Evolutionary conservation across 139 green algal species (phyloP).

Genomic region (Picochlorum costavermella): DNA sequence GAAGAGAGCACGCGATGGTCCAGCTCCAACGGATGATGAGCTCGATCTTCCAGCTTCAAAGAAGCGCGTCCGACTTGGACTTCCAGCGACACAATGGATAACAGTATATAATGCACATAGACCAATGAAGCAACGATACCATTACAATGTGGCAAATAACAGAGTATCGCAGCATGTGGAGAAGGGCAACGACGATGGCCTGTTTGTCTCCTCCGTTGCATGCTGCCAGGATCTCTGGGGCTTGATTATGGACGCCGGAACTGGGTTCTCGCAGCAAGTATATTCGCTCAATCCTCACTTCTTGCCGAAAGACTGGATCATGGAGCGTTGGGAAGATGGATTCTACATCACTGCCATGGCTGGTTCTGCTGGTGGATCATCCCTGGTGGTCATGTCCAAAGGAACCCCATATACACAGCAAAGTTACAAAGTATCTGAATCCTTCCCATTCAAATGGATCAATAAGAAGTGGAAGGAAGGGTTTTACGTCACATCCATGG

Average conservation of each 20-base stretch:
- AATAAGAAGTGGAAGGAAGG: slow-evolving; percentile 99
- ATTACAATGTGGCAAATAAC: slow-evolving; percentile 98
- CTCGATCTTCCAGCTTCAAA: slow-evolving; percentile 50
- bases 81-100: slow-evolving; percentile 98
- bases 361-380: slow-evolving; percentile 56
- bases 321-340: slow-evolving; percentile 99
- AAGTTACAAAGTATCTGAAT: slow-evolving; percentile 97
- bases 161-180: slow-evolving; percentile 91
- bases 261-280: slow-evolving; percentile 77
- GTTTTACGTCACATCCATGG: slow-evolving; percentile 98
- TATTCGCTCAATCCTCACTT: slow-evolving; percentile 81
- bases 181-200: slow-evolving; percentile 96
- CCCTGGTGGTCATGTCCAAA: slow-evolving; percentile 90
- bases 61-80: slow-evolving; percentile 91
- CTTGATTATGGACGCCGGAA: slow-evolving; percentile 95
- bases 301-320: slow-evolving; percentile 98
- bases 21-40: neutral
- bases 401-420: slow-evolving; percentile 98
- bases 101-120: slow-evolving; percentile 97
- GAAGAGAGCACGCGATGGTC: slow-evolving; percentile 71
- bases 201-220: slow-evolving; percentile 91
- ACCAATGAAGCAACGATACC: slow-evolving; percentile 99
- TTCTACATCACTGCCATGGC: slow-evolving; percentile 99
- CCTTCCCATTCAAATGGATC: slow-evolving; percentile 99
- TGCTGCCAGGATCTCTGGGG: slow-evolving; percentile 97